phyloP scores from a whole-genome alignment of 176 grass and related monocot species.

The Hordeum marinum region DNA sequence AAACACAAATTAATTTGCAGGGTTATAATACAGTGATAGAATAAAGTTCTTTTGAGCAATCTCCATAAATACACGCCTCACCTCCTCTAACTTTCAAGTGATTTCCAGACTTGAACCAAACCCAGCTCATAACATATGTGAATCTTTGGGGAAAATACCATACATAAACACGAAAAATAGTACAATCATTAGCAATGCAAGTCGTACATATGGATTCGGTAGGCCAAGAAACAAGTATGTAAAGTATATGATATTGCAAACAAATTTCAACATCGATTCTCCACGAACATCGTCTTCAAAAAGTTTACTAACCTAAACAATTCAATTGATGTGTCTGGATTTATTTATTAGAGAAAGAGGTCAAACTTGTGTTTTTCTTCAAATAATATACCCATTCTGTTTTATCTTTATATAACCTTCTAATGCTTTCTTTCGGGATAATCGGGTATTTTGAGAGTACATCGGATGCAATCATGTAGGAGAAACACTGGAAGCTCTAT shows the following conservation, averaged over 20 bases:
- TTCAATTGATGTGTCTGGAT: neutral
- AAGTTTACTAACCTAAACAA: neutral
- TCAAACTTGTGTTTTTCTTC: neutral
- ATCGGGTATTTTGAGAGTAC: neutral
- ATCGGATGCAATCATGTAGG: neutral
- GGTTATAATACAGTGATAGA: too few relatives aligned
- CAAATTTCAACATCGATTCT: neutral
- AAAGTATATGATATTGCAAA: neutral
- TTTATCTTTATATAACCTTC: neutral
- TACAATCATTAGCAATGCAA: too few relatives aligned
- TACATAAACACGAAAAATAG: too few relatives aligned
- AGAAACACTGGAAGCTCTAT: neutral
- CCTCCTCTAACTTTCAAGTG: too few relatives aligned
- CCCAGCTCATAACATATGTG: too few relatives aligned
- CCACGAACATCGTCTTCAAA: neutral
- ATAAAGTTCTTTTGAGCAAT: too few relatives aligned
- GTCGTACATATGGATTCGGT: too few relatives aligned
- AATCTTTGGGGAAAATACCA: too few relatives aligned
- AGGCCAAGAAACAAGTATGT: too few relatives aligned
- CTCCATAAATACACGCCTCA: too few relatives aligned
- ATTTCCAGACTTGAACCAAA: too few relatives aligned
- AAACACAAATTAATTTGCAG: too few relatives aligned
- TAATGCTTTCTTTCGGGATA: neutral
- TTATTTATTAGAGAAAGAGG: neutral
- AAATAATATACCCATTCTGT: constrained; percentile 4